Evolutionary conservation across 2,329 filamentous ascomycete genomes (phyloP), one percentile per base, ranked within the genome.

Genomic region (Dothistroma pini): DNA sequence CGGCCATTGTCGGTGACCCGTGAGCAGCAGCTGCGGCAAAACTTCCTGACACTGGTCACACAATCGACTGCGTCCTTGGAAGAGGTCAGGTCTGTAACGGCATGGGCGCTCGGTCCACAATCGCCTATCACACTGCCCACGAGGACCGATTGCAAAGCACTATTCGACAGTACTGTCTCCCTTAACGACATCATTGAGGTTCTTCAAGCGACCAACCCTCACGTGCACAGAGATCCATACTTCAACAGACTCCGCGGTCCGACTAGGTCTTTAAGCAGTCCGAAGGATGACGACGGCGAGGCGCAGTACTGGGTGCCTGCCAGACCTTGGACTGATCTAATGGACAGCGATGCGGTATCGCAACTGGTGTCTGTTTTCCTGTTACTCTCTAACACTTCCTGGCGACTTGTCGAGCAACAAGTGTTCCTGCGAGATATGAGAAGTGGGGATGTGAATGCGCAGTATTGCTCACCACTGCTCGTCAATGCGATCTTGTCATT

Each of bases 361-460:
- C 69, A 74, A 48, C 55, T 75, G n/a, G 56, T 75, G 1, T 73
- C 71, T 22, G 51, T 67, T 1, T 68, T 58, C 56, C 38, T 66
- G 0, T 56, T 55, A 6, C 62, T 58, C 47, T 29, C 58, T 14
- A 65, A 67, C 61, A 71, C 71, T 2, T 74, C 69, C 31, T 66
- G 64, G 31, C 72, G 75, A 54, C 72, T 67, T 61, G 64, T 76
- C 19, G 71, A 75, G 60, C 68, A 71, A 4, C 72, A 71, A 50
- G 44, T 72, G 19, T 76, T 77, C 54, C 57, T 77, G 9, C 63
- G 67, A 31, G 74, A 72, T 44, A 77, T 77, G 75, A 65, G 63
- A 59, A 64, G 70, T 16, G 70, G 69, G 4, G 61, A 72, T 19
- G 19, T 69, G 11, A 63, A 63, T 5, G 66, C 69, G 1, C 60